A percentile compares a stretch with the other conserved stretches of the same genome.
Conservation (phyloP, 371 early-diverging fungal species). For the Entomophthora muscae region DNA sequence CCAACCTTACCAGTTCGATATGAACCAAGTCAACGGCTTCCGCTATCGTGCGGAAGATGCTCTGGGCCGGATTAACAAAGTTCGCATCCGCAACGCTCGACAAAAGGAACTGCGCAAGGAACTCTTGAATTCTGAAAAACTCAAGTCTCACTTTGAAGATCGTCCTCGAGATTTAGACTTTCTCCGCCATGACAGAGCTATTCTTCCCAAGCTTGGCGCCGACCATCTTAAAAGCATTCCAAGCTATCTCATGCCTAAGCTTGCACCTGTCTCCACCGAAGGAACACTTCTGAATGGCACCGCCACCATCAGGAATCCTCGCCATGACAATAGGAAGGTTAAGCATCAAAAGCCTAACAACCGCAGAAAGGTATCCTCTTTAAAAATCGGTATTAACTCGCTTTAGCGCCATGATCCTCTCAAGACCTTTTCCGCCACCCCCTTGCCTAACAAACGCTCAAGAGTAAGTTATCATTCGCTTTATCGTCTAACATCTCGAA, state of each 20-base stretch:
- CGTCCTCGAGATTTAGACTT: slow-evolving; percentile 84
- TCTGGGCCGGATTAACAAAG: slow-evolving; percentile 53
- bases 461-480: not conserved
- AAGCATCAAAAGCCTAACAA: not conserved
- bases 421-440: slow-evolving; percentile 2
- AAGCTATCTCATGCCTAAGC: slow-evolving; percentile 65
- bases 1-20: slow-evolving; percentile 67
- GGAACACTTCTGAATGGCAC: not conserved
- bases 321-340: not conserved
- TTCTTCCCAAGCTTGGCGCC: slow-evolving; percentile 62
- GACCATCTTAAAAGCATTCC: slow-evolving; percentile 86
- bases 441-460: not conserved
- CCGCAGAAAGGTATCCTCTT: not conserved
- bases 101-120: slow-evolving; percentile 83
- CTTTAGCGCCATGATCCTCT: slow-evolving; percentile 6
- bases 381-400: not conserved
- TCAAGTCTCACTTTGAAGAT: slow-evolving; percentile 92
- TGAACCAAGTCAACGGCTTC: slow-evolving; percentile 76
- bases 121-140: slow-evolving; percentile 81
- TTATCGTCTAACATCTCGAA: no score
- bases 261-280: slow-evolving; percentile 20
- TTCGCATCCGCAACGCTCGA: slow-evolving; percentile 70
- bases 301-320: not conserved
- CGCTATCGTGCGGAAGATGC: slow-evolving; percentile 83
- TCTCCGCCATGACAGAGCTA: slow-evolving; percentile 76